A percentile compares a stretch with the other conserved stretches of the same genome.
phyloP scores from a whole-genome alignment of 2,329 filamentous ascomycete genomes.

The Ophiostoma quercus region DNA sequence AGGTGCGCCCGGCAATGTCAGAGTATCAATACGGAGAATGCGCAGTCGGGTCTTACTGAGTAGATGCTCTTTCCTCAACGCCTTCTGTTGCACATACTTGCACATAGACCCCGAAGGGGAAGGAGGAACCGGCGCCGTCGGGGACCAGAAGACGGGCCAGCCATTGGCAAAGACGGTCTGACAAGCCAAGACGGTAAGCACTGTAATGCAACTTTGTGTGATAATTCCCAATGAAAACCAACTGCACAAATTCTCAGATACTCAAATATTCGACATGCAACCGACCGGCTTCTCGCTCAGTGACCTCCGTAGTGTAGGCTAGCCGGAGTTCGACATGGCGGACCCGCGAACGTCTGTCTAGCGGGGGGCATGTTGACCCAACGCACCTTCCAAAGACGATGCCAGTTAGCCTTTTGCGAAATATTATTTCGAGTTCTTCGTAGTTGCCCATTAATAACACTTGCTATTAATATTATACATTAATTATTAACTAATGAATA shows the following conservation, averaged over 20 bases:
- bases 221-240: too few relatives aligned
- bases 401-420: neutral
- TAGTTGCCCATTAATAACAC: neutral
- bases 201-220: neutral
- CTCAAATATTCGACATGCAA: neutral
- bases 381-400: neutral
- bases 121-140: conserved; percentile 15
- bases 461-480: neutral
- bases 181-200: neutral
- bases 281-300: conserved; percentile 1
- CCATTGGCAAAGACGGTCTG: neutral
- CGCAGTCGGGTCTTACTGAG: neutral
- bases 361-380: neutral
- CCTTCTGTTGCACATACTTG: conserved; percentile 14
- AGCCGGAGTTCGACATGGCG: conserved; percentile 21
- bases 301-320: conserved; percentile 16
- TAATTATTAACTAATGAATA: neutral
- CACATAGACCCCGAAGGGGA: conserved; percentile 16
- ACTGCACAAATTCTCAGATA: too few relatives aligned
- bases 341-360: neutral
- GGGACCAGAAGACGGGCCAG: neutral
- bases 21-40: neutral
- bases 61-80: conserved; percentile 13
- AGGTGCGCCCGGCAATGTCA: neutral
- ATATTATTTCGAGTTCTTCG: too few relatives aligned